These are phyloP conservation scores for Cutaneotrichosporon mucoides DNA, from an alignment of 1,284 basidiomycete genomes.

Conservation along the genomic window DNA sequence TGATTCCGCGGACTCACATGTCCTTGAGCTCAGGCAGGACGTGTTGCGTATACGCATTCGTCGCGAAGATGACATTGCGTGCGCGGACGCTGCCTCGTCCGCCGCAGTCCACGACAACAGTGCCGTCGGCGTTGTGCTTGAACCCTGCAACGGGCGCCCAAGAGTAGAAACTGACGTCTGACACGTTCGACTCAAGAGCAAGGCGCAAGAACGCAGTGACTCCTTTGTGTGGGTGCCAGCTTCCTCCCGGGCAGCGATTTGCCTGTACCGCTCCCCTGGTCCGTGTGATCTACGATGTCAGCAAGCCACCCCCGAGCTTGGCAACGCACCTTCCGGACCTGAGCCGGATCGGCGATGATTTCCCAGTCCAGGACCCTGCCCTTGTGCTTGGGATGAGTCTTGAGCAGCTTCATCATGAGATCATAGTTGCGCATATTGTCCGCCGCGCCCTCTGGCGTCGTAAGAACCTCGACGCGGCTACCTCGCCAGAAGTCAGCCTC, in stretches of 20 bases:
- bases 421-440: constrained; percentile 5
- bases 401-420: neutral
- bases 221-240: constrained; percentile 19
- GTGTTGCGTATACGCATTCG: constrained; percentile 37
- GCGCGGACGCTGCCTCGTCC: constrained; percentile 25
- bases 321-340: too few relatives aligned
- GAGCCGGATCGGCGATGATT: neutral
- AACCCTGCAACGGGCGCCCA: constrained; percentile 12
- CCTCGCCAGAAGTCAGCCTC: constrained; percentile 32
- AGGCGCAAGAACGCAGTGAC: constrained; percentile 13
- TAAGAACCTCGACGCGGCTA: constrained; percentile 24
- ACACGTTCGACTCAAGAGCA: constrained; percentile 4
- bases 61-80: constrained; percentile 31
- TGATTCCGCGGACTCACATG: neutral
- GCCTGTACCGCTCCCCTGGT: constrained; percentile 2
- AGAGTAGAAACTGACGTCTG: constrained; percentile 10
- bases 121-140: neutral
- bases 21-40: constrained; percentile 13
- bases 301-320: neutral
- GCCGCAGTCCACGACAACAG: constrained; percentile 17
- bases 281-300: constrained; percentile 1
- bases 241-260: constrained; percentile 1
- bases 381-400: neutral
- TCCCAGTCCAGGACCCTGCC: constrained; percentile 1
- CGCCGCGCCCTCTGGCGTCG: neutral